Evolutionary conservation across 495 filamentous ascomycete species (phyloP).

Genomic region (Glonium stellatum): DNA sequence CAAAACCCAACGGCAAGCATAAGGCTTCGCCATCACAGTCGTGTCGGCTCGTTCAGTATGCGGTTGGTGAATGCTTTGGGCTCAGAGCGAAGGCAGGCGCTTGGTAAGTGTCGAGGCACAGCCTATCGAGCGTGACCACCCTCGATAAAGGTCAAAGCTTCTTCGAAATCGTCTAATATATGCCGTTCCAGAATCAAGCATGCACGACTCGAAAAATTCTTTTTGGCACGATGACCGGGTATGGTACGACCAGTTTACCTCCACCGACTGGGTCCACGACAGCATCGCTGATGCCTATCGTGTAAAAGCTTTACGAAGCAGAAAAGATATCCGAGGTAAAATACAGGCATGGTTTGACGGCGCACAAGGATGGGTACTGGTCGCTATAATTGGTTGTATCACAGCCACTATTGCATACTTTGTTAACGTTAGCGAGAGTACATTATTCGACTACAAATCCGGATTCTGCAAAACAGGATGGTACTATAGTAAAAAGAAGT

Average conservation of each 20-base stretch:
- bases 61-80: conserved; percentile 33
- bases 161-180: not conserved
- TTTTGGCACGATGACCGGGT: conserved; percentile 65
- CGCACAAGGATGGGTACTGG: conserved; percentile 89
- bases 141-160: not conserved
- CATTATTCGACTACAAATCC: conserved; percentile 82
- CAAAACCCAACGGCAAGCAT: conserved; percentile 15
- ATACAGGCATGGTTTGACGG: conserved; percentile 73
- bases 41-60: conserved; percentile 31
- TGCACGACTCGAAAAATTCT: conserved; percentile 29
- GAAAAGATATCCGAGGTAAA: conserved; percentile 79
- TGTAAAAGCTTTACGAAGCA: conserved; percentile 68
- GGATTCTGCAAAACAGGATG: conserved; percentile 73
- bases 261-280: conserved; percentile 97
- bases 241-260: conserved; percentile 99
- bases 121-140: no score
- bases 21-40: conserved; percentile 29
- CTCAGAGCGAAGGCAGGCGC: conserved; percentile 6
- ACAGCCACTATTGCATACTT: conserved; percentile 82
- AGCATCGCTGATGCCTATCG: conserved; percentile 91
- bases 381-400: conserved; percentile 81
- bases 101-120: conserved; percentile 2
- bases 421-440: conserved; percentile 77
- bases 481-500: conserved; percentile 67
- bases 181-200: conserved; percentile 11